These are phyloP conservation scores for Exophiala sp. DNA, from an alignment of 2,329 filamentous ascomycete species.

Conservation along the genomic window DNA sequence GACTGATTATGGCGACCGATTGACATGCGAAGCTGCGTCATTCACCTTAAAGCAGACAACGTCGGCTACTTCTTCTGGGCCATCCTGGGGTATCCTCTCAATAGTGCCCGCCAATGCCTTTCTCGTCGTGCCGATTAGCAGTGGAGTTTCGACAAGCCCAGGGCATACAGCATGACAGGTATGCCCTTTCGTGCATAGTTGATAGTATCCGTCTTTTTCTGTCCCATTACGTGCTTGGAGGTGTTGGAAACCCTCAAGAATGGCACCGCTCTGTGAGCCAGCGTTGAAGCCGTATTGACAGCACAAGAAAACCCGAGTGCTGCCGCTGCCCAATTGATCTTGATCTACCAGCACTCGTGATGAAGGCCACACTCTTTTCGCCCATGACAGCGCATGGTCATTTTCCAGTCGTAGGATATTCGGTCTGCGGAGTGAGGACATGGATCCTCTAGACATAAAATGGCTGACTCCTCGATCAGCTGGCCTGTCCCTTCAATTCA, in stretches of 20 bases:
- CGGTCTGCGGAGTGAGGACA: too few relatives aligned
- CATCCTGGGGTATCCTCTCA: slow-evolving; percentile 48
- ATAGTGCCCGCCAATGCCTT: slow-evolving; percentile 39
- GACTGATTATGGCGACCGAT: slow-evolving; percentile 64
- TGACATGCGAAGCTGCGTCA: slow-evolving; percentile 68
- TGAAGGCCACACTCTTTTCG: slow-evolving; percentile 4
- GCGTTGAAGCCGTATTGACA: slow-evolving; percentile 52
- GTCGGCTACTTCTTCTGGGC: slow-evolving; percentile 53
- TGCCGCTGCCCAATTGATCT: slow-evolving; percentile 9
- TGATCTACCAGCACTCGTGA: slow-evolving; percentile 11
- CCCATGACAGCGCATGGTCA: too few relatives aligned
- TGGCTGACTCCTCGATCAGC: too few relatives aligned
- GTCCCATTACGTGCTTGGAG: slow-evolving; percentile 56
- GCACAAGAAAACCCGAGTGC: slow-evolving; percentile 28
- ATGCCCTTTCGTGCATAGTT: slow-evolving; percentile 44
- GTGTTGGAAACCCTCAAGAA: slow-evolving; percentile 33
- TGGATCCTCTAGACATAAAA: too few relatives aligned
- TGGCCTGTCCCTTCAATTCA: too few relatives aligned
- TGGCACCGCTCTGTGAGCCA: slow-evolving; percentile 48
- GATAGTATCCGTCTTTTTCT: slow-evolving; percentile 56
- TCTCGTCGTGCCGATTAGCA: slow-evolving; percentile 62
- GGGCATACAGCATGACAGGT: slow-evolving; percentile 51
- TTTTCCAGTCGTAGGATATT: too few relatives aligned
- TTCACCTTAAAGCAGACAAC: slow-evolving; percentile 66
- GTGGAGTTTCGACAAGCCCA: slow-evolving; percentile 60